Evolutionary conservation across 2,329 filamentous ascomycete genomes (phyloP), one percentile per base, ranked within the genome.

Genomic region (Parafenestella ontariensis): DNA sequence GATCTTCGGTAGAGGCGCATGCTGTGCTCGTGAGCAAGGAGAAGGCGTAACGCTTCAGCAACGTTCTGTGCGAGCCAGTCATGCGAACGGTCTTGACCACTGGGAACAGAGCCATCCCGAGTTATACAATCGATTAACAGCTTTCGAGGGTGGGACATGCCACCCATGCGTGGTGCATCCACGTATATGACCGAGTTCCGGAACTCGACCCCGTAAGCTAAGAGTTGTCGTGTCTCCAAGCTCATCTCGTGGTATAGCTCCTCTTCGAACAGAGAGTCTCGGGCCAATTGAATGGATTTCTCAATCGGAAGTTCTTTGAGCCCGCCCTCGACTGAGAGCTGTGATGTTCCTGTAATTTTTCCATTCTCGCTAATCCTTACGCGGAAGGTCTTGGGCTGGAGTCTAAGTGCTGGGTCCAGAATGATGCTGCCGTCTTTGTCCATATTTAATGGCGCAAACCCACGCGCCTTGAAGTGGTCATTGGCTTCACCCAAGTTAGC

Each of bases 241-340:
- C 89, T 88, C 55, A 98, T 81, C 76, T 99, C 95, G 64, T 96
- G 88, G 83, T 92, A 97, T 1, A 99, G 79, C 71, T 99, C 95
- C 69, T 93, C 88, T 24, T 90, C 87, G 65, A 91, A 92, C 18
- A 94, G 82, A 45, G 89, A 91, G 73, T 95, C 89, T 52, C 91
- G 84, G 2, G 91, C 89, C 64, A 90, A 85, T 17, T 88, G 84
- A 28, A 96, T 90, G 9, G 87, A 83, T 26, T 86, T 81, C 61
- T 91, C 86, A 8, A 93, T 78, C 1, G 84, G 80, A 2, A 83
- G 81, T 33, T 88, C 83, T 5, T 65, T 57, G n/a, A 67, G 26
- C 6, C 61, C 57, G n/a, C 53, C 59, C 37, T 68, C 59, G 5
- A 66, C 37, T 7, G 62, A 72, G 59, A 74, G 68, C 54, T 68